Evolutionary conservation across 2,329 filamentous ascomycete genomes (phyloP).

Genomic region (Colletotrichum musae): DNA sequence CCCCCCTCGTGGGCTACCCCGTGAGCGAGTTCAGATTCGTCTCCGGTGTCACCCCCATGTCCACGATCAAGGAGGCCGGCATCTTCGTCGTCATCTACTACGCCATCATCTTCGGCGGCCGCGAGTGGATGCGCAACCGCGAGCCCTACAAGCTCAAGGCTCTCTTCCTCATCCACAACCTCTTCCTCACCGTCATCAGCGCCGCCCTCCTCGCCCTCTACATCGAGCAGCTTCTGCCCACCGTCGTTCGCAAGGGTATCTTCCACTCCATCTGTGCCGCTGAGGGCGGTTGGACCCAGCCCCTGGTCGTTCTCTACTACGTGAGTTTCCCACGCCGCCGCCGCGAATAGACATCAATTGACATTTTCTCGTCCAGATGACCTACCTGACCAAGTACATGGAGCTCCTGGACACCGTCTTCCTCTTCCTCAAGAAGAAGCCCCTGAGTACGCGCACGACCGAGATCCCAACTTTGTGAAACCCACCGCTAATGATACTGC

Average conservation of each 20-base stretch:
- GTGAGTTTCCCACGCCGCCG: conserved; percentile 68
- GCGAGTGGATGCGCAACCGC: conserved; percentile 91
- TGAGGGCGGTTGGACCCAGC: conserved; percentile 93
- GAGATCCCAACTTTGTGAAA: conserved; percentile 19
- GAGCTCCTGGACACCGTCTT: conserved; percentile 97
- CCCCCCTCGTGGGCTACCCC: conserved; percentile 82
- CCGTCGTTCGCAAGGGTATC: conserved; percentile 82
- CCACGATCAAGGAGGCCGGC: conserved; percentile 86
- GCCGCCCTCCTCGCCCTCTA: conserved; percentile 86
- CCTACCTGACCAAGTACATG: conserved; percentile 98
- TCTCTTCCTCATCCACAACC: conserved; percentile 96
- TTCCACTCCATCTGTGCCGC: conserved; percentile 90
- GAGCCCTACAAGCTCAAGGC: conserved; percentile 88
- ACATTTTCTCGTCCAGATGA: conserved; percentile 73
- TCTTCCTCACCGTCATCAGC: conserved; percentile 91
- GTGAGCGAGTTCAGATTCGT: conserved; percentile 89
- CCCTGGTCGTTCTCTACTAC: conserved; percentile 95
- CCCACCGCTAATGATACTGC: conserved; percentile 48
- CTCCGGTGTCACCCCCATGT: conserved; percentile 87
- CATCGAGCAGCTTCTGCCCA: conserved; percentile 91
- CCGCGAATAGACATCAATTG: conserved; percentile 22
- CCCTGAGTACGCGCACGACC: conserved; percentile 74
- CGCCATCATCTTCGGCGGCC: conserved; percentile 90
- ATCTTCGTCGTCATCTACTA: conserved; percentile 92
- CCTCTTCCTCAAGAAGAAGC: conserved; percentile 99